Evolutionary conservation across 2,329 filamentous ascomycete species (phyloP).

Genomic region (Fusarium hostae): DNA sequence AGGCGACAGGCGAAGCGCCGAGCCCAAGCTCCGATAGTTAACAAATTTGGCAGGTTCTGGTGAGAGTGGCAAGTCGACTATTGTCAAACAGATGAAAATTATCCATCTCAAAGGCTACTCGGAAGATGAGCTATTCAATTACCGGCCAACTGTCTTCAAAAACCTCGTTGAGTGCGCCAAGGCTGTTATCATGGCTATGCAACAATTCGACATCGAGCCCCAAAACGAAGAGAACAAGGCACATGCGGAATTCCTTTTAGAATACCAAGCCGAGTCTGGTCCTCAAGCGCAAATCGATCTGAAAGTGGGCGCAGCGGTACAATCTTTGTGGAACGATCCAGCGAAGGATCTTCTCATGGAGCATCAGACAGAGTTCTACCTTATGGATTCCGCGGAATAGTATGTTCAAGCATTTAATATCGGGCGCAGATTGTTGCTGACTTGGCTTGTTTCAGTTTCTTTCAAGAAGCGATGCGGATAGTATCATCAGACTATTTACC

Average conservation of each 20-base stretch:
- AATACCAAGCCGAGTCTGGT: constrained; percentile 91
- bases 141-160: constrained; percentile 97
- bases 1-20: constrained; percentile 14
- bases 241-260: constrained; percentile 81
- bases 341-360: constrained; percentile 86
- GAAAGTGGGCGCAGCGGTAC: constrained; percentile 83
- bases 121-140: constrained; percentile 90
- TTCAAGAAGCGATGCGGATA: constrained; percentile 91
- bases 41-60: constrained; percentile 78
- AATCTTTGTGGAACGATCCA: constrained; percentile 90
- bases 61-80: constrained; percentile 98
- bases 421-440: constrained; percentile 18
- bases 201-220: constrained; percentile 88
- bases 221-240: constrained; percentile 76
- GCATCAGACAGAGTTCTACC: constrained; percentile 96
- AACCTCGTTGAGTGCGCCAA: constrained; percentile 98
- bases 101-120: constrained; percentile 99
- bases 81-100: constrained; percentile 99
- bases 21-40: constrained; percentile 18
- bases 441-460: constrained; percentile 74
- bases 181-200: constrained; percentile 89
- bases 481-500: constrained; percentile 87
- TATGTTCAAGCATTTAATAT: constrained; percentile 59
- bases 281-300: constrained; percentile 86
- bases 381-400: constrained; percentile 99